Evolutionary conservation across 73 alveolate genomes (phyloP), one percentile per base, ranked within the genome.

Genomic region (Uronychia setigera): DNA sequence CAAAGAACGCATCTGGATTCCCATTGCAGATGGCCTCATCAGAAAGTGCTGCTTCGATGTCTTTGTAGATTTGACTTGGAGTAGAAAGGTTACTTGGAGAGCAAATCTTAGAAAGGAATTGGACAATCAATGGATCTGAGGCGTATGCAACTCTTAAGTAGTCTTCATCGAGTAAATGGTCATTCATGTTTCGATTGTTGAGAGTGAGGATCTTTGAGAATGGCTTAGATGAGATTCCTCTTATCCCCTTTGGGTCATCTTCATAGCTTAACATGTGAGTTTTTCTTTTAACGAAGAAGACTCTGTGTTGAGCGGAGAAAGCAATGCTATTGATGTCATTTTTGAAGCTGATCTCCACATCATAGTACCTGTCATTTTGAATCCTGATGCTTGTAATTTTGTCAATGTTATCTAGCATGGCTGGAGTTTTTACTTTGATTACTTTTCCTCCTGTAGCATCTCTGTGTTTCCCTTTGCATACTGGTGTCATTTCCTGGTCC

Each of bases 401-500:
- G 79, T 80, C 78, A 33, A 80, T 35, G 59, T 80, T 76, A 1
- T 80, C 86, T 28, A 80, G 86, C 86, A 80, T 80, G 11, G 58
- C 58, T 35, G 86, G 86, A 58, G 86, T 80, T 1, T 58, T 34
- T 0, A 80, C 86, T 46, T 28, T 67, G 79, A 28, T 13, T 1
- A 26, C 34, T 67, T 67, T 67, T 28, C 29, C 79, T 67, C 79
- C 34, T 1, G 79, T 14, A 77, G 31, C 5, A 9, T 29, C 13
- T 5, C 77, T 1, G 9, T 77, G 83, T 13, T 91, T 91, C 29
- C 87, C 94, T 74, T 83, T 83, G 81, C 83, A 79, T 33, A 85
- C 92, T 0, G 93, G 94, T 0, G 93, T 95, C 86, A 46, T 46
- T 74, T 77, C 85, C 74, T 1, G 32, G 29, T 78, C 76, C 30